Conservation (phyloP, 2,329 filamentous ascomycete species). For the Stemphylium beticola region DNA sequence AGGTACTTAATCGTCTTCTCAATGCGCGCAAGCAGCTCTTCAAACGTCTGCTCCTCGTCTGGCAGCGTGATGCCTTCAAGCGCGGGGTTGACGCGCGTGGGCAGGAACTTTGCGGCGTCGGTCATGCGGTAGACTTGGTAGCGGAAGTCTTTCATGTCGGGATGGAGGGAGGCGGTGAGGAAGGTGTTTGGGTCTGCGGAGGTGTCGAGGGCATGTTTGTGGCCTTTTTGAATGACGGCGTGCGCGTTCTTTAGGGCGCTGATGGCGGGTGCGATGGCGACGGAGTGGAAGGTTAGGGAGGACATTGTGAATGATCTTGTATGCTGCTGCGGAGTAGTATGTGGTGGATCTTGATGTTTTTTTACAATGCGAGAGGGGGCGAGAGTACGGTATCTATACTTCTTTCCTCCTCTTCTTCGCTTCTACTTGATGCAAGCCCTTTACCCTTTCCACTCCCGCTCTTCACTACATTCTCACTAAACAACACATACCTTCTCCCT, state of each 20-base stretch:
- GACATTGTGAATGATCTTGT: slow-evolving; percentile 33
- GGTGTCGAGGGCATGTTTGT: slow-evolving; percentile 49
- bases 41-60: slow-evolving; percentile 58
- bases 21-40: slow-evolving; percentile 57
- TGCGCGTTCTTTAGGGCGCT: slow-evolving; percentile 52
- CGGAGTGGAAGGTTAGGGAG: slow-evolving; percentile 37
- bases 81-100: slow-evolving; percentile 48
- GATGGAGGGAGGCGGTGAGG: slow-evolving; percentile 52
- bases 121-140: slow-evolving; percentile 57
- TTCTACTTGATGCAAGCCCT: too few relatives aligned
- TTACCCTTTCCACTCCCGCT: too few relatives aligned
- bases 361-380: too few relatives aligned
- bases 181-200: slow-evolving; percentile 46
- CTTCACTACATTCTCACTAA: too few relatives aligned
- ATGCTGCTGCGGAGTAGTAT: background rate
- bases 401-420: too few relatives aligned
- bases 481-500: too few relatives aligned
- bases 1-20: slow-evolving; percentile 56
- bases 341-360: too few relatives aligned
- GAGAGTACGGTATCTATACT: too few relatives aligned
- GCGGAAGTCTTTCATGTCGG: slow-evolving; percentile 58
- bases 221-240: slow-evolving; percentile 54
- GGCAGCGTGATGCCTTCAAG: slow-evolving; percentile 41
- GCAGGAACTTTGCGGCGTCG: slow-evolving; percentile 52
- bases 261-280: slow-evolving; percentile 53